Base-by-base conservation (phyloP, 2,329 filamentous ascomycete species). In the Monosporascus sp. region DNA sequence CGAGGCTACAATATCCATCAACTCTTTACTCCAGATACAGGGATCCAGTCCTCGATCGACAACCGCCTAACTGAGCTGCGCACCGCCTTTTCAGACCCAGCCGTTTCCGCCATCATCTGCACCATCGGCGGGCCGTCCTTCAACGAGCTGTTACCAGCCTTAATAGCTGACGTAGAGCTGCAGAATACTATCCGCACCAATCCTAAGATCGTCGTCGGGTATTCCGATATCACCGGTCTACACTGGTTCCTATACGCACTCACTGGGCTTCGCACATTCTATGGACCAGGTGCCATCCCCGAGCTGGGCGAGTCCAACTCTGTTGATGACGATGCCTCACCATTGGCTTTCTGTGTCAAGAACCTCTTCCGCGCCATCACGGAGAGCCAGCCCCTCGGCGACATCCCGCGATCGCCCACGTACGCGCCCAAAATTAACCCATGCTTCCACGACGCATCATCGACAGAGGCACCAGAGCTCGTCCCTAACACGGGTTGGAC, bases 151-250 rank as follows among this genome's bases (percentile, higher is more conserved):
- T 57, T 75, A 0, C 73, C 72, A 0, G 60, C 63, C 2, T 54
- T 75, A 0, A 52, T 72, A 4, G 66, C 62, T 1, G 73, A 75
- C 53, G 60, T 57, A 5, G 65, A 64, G 9, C 63, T 74, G 2
- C 69, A 71, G 37, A 48, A 24, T 8, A 51, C 53, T 1, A 68
- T 75, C 37, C 66, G 65, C 5, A 56, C 55, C 2, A 63, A 70
- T 45, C 73, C 72, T 31, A 75, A 75, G 62, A 65, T 75, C 20
- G 63, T 75, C 2, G 66, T 75, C 17, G 73, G 73, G 1, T 74
- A 66, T 52, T 73, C 70, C 1, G 73, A 75, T 52, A 74, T 74
- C 49, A 72, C 70, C 1, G 65, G 68, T 27, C 52, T 75, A 37
- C 73, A 75, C 60, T 75, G 73, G 72, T 68, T 70, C 47, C 58